These are phyloP conservation scores for Cutaneotrichosporon sp. DNA, from an alignment of 1,284 basidiomycete species.

Conservation along the genomic window DNA sequence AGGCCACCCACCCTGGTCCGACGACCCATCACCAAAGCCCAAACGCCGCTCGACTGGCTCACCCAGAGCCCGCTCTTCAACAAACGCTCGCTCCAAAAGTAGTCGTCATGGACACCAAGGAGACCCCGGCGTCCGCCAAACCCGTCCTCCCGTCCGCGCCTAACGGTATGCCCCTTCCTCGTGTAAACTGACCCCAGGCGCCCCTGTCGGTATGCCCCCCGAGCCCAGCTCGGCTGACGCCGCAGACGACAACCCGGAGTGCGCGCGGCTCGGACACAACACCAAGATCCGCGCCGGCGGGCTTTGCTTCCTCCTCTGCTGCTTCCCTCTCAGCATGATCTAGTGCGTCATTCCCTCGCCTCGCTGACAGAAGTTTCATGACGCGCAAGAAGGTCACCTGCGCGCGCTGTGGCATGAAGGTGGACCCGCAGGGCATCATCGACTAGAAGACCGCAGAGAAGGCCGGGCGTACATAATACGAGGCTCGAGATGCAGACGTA, in stretches of 20 bases:
- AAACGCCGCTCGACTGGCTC: too few species aligned
- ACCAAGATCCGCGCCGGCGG: slow-evolving; percentile 9
- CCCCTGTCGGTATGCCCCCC: not conserved
- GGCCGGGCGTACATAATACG: too few species aligned
- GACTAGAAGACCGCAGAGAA: not conserved
- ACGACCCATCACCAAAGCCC: too few species aligned
- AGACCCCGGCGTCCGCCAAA: too few species aligned
- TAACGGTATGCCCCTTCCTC: too few species aligned
- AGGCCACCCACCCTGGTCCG: too few species aligned
- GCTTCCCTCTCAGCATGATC: slow-evolving; percentile 5
- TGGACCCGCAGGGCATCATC: not conserved
- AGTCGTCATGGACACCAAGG: too few species aligned
- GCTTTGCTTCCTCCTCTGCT: slow-evolving; percentile 6
- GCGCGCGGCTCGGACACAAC: slow-evolving; percentile 8
- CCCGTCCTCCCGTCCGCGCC: too few species aligned
- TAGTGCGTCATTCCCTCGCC: not conserved
- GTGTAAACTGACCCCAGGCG: too few species aligned
- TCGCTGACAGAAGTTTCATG: not conserved
- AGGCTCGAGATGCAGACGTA: too few species aligned
- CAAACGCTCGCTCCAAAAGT: too few species aligned
- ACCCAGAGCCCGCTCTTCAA: too few species aligned
- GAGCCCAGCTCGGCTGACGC: not conserved
- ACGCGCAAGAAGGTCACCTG: not conserved
- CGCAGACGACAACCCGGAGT: slow-evolving; percentile 1
- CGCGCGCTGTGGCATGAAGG: not conserved